Evolutionary conservation across 345 rosid genomes (phyloP), one percentile per base, ranked within the genome.

Genomic region (Eucalyptus regnans): DNA sequence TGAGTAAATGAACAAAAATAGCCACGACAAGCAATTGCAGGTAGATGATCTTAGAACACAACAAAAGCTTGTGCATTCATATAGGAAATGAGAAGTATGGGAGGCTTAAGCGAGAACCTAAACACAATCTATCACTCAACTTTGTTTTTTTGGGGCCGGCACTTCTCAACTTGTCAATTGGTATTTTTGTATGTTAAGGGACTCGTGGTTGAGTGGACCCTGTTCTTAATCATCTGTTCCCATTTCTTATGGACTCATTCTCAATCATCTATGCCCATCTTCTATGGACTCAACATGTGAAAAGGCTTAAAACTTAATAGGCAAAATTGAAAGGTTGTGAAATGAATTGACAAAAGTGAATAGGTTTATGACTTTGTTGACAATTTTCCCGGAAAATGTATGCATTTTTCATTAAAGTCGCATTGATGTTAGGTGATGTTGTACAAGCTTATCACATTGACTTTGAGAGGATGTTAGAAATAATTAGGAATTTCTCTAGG

Each of bases 301-400:
- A 52, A 41, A 7, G 0, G 56, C 56, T 52, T 52, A 18, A 52
- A 1, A 52, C 23, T 18, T 0, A 52, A 1, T 3, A 52, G 4
- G 23, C 56, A 52, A 52, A 52, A 52, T 52, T 18, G 9, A 52
- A 52, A 52, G 1, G 56, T 52, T 52, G 0, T 52, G 56, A 9
- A 52, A 0, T 52, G 1, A 52, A 52, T 7, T 52, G 23, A 52
- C 0, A 52, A 52, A 52, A 18, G 1, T 52, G 9, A 52, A 52
- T 18, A 52, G 56, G 56, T 18, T 52, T 52, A 52, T 52, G 56
- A 18, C 23, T 52, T 52, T 0, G 0, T 52, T 4, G 2, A 52
- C 0, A 52, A 18, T 3, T 52, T 52, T 52, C 23, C 0, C 0
- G 0, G 7, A 18, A 52, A 52, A 52, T 52, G 23, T 0, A 52